Evolutionary conservation across 2,329 filamentous ascomycete species (phyloP).

Genomic region (Trichoderma cornu-damae): DNA sequence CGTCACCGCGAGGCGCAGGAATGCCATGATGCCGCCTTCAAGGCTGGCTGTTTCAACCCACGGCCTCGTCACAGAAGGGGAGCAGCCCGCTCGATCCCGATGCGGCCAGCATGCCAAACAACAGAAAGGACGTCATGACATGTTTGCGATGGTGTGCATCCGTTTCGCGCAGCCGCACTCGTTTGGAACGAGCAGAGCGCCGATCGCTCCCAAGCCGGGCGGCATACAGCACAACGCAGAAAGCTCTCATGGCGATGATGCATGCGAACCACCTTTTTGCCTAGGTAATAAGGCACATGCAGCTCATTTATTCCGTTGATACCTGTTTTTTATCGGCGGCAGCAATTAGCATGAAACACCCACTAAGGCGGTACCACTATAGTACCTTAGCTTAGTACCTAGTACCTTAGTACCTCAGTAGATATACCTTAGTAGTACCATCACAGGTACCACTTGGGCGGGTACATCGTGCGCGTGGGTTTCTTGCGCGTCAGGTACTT

Average conservation of each 20-base stretch:
- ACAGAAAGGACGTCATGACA: slow-evolving; percentile 16
- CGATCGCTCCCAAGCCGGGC: not conserved
- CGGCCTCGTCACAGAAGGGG: not conserved
- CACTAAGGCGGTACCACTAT: too few relatives aligned
- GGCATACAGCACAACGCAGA: too few relatives aligned
- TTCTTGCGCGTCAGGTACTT: too few relatives aligned
- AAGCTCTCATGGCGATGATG: slow-evolving; percentile 9
- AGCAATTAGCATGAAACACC: too few relatives aligned
- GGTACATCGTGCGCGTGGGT: too few relatives aligned
- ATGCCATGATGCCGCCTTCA: not conserved
- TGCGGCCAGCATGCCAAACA: not conserved
- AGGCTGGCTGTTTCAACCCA: not conserved
- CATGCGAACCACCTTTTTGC: not conserved
- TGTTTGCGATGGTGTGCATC: not conserved
- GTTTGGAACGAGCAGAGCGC: slow-evolving; percentile 1
- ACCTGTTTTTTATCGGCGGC: too few relatives aligned
- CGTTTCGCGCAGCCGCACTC: not conserved
- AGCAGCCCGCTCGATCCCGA: not conserved
- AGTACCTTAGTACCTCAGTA: too few relatives aligned
- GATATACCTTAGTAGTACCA: too few relatives aligned
- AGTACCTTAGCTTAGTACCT: too few relatives aligned
- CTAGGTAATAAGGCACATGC: too few relatives aligned
- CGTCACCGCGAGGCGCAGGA: slow-evolving; percentile 1
- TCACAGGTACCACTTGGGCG: too few relatives aligned
- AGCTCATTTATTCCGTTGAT: too few relatives aligned